Conservation (phyloP, 169 alveolate genomes). For the Plasmodium coatneyi region DNA sequence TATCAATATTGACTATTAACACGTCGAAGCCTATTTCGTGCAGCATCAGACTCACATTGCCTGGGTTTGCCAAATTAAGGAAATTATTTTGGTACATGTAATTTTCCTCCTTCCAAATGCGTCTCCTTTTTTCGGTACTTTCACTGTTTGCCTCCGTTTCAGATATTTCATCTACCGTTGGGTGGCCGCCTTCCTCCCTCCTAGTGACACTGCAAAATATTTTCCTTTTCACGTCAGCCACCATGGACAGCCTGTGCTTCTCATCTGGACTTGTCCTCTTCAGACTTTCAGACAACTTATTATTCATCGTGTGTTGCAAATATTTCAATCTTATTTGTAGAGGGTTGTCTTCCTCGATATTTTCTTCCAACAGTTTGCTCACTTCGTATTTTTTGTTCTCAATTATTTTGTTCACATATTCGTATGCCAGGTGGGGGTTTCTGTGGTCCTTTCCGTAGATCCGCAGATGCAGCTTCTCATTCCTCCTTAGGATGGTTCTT, state of each 20-base stretch:
- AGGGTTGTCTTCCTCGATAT: constrained; percentile 45
- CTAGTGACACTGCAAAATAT: constrained; percentile 28
- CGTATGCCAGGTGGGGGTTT: constrained; percentile 71
- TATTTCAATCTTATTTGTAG: constrained; percentile 79
- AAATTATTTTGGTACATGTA: constrained; percentile 52
- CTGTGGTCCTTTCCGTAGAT: constrained; percentile 64
- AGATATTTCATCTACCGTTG: constrained; percentile 13
- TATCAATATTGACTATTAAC: constrained; percentile 82
- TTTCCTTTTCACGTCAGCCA: constrained; percentile 85
- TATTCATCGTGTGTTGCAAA: constrained; percentile 82
- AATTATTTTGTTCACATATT: constrained; percentile 55
- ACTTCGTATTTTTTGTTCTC: constrained; percentile 75
- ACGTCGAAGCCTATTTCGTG: constrained; percentile 82
- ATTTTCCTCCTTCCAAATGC: background rate
- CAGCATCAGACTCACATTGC: constrained; percentile 40
- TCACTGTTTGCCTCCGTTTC: constrained; percentile 67
- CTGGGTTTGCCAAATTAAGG: constrained; percentile 60
- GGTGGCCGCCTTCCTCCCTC: background rate
- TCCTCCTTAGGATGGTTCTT: background rate
- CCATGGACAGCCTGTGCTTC: constrained; percentile 80
- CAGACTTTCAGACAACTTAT: constrained; percentile 84
- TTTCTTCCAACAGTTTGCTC: constrained; percentile 68
- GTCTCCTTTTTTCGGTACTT: background rate
- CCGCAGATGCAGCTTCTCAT: background rate
- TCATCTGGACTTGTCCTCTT: constrained; percentile 76